phyloP scores from a whole-genome alignment of 2,329 filamentous ascomycete genomes.

The Colletotrichum sp. region DNA sequence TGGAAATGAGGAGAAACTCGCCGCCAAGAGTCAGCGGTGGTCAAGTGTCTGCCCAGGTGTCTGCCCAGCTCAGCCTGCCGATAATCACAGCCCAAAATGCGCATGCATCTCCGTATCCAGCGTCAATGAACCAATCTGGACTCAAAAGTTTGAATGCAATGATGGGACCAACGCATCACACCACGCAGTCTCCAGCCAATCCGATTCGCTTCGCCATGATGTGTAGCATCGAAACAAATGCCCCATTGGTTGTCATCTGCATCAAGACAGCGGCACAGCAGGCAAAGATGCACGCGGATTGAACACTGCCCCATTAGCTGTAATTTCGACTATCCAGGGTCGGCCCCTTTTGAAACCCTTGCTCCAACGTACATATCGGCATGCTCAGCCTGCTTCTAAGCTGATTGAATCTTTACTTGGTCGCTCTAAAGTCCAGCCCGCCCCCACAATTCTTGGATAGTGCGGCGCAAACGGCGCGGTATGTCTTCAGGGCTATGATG shows the following conservation, averaged over 20 bases:
- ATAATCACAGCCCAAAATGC: background rate
- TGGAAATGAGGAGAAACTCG: background rate
- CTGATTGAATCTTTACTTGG: rapidly evolving
- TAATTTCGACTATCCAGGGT: rapidly evolving
- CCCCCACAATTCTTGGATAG: background rate
- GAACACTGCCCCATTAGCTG: background rate
- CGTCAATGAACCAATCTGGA: background rate
- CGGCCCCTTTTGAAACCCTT: background rate
- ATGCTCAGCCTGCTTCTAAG: background rate
- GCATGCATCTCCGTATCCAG: background rate
- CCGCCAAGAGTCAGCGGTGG: background rate
- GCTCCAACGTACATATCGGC: background rate
- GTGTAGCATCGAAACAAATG: rapidly evolving
- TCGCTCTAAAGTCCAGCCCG: background rate
- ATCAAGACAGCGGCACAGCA: background rate
- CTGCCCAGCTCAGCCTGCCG: background rate
- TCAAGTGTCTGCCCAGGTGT: background rate
- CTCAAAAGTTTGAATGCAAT: background rate
- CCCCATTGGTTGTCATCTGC: background rate
- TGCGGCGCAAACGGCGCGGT: background rate
- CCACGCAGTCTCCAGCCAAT: rapidly evolving
- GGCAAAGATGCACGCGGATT: background rate
- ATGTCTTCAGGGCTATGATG: background rate
- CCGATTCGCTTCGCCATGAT: background rate
- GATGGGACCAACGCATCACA: background rate